Evolutionary conservation across 2,329 filamentous ascomycete species (phyloP), one percentile per base, ranked within the genome.

Genomic region (Claviceps pazoutovae): DNA sequence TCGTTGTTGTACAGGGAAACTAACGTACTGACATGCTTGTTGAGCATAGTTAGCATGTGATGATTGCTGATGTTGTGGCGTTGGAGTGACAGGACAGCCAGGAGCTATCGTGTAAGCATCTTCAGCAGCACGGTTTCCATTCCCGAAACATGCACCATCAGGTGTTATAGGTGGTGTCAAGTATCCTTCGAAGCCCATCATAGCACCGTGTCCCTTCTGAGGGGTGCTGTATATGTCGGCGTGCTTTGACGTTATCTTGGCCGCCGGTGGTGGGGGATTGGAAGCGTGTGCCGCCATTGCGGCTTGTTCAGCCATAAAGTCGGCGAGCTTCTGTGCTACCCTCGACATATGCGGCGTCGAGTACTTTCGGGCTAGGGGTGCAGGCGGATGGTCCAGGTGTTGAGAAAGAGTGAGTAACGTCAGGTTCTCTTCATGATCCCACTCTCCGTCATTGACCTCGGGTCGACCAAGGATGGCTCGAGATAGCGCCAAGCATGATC

Each of bases 91-190:
- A 0, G 80, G 80, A 59, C 79, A 82, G 51, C 79, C 71, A 21
- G 75, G 73, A 17, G 75, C 72, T 34, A 74, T 50, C 23, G 68
- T 65, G 57, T 76, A 75, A 3, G 59, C 62, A 49, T 78, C 75
- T 61, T 75, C 75, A 48, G 66, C 64, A 60, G 68, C 66, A 47
- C 69, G 66, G 26, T 52, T 21, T 44, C 34, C 53, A 48, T 68
- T 67, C 34, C 66, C 71, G 50, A 81, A 81, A 58, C 71, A 73
- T 49, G 77, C 73, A 7, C 80, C 79, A 56, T 91, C 87, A 4
- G 88, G 88, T 0, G 88, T 93, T 64, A 93, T 91, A 1, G 88
- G 88, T 26, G 88, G 88, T 16, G 88, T 93, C 58, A 90, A 78
- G 67, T 89, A 89, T 53, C 87, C 88, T 58, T 88, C 78, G 39